Conservation (phyloP, 2,329 filamentous ascomycete species). For the Penicillium rolfsii region DNA sequence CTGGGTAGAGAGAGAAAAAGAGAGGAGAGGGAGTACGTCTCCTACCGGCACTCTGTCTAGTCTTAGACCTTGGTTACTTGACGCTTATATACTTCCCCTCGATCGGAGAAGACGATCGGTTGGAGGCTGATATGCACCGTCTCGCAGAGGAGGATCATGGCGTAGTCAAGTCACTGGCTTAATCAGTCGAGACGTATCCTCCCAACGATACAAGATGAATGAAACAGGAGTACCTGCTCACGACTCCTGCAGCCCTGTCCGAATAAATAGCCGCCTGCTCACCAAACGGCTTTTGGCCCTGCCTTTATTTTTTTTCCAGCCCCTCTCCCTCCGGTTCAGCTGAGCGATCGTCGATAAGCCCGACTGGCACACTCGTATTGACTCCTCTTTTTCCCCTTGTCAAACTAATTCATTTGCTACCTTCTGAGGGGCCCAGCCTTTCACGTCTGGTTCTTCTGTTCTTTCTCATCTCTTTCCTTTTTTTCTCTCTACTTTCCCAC, state of each 20-base stretch:
- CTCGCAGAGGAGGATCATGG: not conserved
- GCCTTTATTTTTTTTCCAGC: conserved; percentile 9
- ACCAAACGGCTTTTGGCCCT: not conserved
- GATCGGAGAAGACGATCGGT: not conserved
- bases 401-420: not conserved
- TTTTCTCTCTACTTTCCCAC: conserved; percentile 8
- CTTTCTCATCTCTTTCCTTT: conserved; percentile 10
- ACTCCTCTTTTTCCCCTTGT: not conserved
- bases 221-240: not conserved
- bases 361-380: conserved; percentile 15
- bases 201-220: not conserved
- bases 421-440: not conserved
- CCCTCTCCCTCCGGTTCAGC: conserved; percentile 10
- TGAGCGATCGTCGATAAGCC: conserved; percentile 11
- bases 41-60: not conserved
- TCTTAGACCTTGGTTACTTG: not conserved
- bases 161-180: not conserved
- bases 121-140: conserved; percentile 2
- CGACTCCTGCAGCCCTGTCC: not conserved
- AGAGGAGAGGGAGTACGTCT: not conserved
- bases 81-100: not conserved
- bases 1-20: not conserved
- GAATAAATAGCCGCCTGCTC: conserved; percentile 9
- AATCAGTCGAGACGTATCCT: not conserved
- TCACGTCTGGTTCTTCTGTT: not conserved